phyloP scores from a whole-genome alignment of 1,284 basidiomycete species.

The Papiliotrema terrestris region DNA sequence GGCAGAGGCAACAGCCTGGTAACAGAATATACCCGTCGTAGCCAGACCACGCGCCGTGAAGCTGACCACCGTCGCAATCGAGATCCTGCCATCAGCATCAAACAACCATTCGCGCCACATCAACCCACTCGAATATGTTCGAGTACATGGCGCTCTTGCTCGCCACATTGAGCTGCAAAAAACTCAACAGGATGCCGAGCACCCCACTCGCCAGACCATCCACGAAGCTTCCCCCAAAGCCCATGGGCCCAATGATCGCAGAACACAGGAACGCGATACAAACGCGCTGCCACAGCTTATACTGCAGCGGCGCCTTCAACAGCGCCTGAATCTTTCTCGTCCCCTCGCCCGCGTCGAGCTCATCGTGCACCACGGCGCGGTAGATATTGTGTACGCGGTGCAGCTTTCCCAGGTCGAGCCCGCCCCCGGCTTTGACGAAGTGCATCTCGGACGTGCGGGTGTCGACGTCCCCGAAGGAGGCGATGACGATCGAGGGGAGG shows the following conservation, averaged over 20 bases:
- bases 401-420: conserved; percentile 67
- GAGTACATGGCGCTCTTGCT: conserved; percentile 77
- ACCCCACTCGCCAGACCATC: conserved; percentile 76
- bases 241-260: conserved; percentile 70
- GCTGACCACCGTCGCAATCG: conserved; percentile 73
- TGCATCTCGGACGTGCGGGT: conserved; percentile 65
- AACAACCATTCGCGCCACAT: too few species aligned
- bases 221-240: conserved; percentile 74
- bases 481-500: conserved; percentile 74
- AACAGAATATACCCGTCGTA: conserved; percentile 73
- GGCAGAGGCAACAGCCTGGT: conserved; percentile 74
- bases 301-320: conserved; percentile 60
- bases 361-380: conserved; percentile 71
- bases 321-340: conserved; percentile 60
- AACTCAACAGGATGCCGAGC: conserved; percentile 67
- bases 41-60: conserved; percentile 72
- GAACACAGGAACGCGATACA: conserved; percentile 68
- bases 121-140: conserved; percentile 78
- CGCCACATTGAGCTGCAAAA: conserved; percentile 70
- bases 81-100: conserved; percentile 57
- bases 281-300: conserved; percentile 62
- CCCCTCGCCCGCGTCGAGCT: conserved; percentile 63
- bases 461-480: conserved; percentile 74
- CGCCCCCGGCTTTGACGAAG: conserved; percentile 67
- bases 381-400: conserved; percentile 71